Evolutionary conservation across 345 rosid species (phyloP).

Genomic region (Melaleuca quinquenervia): DNA sequence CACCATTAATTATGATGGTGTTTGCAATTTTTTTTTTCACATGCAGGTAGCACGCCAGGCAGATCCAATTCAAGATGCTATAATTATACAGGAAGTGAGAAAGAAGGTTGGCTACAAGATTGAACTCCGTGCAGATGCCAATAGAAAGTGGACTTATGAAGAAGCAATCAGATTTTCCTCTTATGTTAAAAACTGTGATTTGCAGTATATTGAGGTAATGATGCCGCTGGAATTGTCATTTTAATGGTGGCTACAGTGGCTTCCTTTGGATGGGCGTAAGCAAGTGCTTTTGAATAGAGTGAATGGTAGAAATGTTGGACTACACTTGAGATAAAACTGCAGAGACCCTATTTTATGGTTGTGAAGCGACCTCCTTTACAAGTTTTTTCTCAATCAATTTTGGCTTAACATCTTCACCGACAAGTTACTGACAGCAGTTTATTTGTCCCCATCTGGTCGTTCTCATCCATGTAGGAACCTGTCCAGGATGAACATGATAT

Average conservation of each 20-base stretch:
- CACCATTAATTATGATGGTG: neutral
- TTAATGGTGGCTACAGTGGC: neutral
- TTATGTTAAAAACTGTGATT: constrained; percentile 55
- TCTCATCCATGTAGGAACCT: constrained; percentile 54
- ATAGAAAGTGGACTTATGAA: constrained; percentile 75
- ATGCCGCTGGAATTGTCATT: neutral
- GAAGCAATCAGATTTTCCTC: constrained; percentile 63
- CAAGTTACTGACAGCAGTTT: neutral
- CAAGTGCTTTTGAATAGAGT: neutral
- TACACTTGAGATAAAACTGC: neutral
- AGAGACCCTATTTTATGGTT: neutral
- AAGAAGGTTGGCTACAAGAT: constrained; percentile 47
- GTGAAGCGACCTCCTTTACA: neutral
- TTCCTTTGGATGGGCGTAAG: neutral
- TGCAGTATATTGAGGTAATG: constrained; percentile 82
- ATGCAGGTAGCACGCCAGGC: constrained; percentile 73
- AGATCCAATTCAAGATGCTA: constrained; percentile 69
- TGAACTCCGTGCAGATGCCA: constrained; percentile 92
- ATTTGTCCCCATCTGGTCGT: constrained; percentile 1
- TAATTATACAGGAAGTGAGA: constrained; percentile 70
- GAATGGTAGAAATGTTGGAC: neutral
- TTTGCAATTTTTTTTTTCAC: constrained; percentile 2
- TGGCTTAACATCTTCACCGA: neutral
- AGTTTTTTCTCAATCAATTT: neutral
- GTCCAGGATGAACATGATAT: constrained; percentile 65